These are phyloP conservation scores for Starmera pachycereana DNA, from an alignment of 805 yeast genomes.

Conservation along the genomic window DNA sequence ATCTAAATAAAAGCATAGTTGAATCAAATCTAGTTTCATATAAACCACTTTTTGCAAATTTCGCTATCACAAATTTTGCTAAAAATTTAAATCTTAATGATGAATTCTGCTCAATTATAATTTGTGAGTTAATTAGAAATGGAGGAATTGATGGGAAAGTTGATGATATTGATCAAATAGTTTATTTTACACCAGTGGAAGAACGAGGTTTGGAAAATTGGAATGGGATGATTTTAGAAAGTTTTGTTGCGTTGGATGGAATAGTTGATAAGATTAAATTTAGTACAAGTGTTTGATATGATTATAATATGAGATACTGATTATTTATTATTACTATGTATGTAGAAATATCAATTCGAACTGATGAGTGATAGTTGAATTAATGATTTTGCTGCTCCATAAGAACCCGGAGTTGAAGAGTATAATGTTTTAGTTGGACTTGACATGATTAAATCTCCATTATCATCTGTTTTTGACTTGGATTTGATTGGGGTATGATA, in stretches of 20 bases:
- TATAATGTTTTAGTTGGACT: slow-evolving; percentile 26
- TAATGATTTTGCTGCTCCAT: slow-evolving; percentile 36
- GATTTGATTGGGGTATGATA: slow-evolving; percentile 9
- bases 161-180: slow-evolving; percentile 14
- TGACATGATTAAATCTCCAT: slow-evolving; percentile 19
- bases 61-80: slow-evolving; percentile 7
- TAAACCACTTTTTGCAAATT: slow-evolving; percentile 7
- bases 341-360: slow-evolving; percentile 6
- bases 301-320: neutral
- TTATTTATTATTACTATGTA: neutral
- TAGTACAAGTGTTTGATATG: neutral
- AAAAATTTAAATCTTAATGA: slow-evolving; percentile 5
- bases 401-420: slow-evolving; percentile 34
- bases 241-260: slow-evolving; percentile 6
- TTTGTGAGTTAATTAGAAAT: slow-evolving; percentile 11
- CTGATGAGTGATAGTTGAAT: slow-evolving; percentile 28
- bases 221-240: slow-evolving; percentile 4
- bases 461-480: slow-evolving; percentile 3
- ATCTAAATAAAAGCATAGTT: slow-evolving; percentile 5
- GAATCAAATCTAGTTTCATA: slow-evolving; percentile 12
- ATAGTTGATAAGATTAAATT: slow-evolving; percentile 6
- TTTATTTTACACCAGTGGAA: slow-evolving; percentile 6
- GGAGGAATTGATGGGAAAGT: slow-evolving; percentile 10
- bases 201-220: slow-evolving; percentile 7
- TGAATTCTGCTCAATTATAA: slow-evolving; percentile 2